Evolutionary conservation across 2,329 filamentous ascomycete species (phyloP), one percentile per base, ranked within the genome.

Genomic region (Davidsoniella neocaledoniae): DNA sequence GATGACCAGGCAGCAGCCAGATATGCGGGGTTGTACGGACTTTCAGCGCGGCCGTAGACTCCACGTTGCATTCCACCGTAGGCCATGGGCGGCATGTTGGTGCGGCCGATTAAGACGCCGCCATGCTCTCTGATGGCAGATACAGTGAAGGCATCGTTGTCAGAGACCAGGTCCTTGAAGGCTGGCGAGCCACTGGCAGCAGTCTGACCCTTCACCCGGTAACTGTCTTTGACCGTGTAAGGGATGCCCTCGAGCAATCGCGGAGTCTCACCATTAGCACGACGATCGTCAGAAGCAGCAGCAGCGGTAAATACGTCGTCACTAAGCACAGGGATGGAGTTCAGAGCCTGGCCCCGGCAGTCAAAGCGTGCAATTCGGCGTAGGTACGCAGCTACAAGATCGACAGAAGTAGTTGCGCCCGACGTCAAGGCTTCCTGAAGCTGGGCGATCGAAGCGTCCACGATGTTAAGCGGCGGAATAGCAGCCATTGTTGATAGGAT

Each of bases 41-140:
- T 72, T 56, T 76, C 73, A 0, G 74, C 71, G 2, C 74, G 64
- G 0, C 74, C 74, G 53, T 75, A 76, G 0, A 73, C 54, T 0
- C 74, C 74, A 6, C 74, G 63, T 52, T 76, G 73, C 66, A 74
- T 75, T 0, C 75, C 74, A 0, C 73, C 73, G 19, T 69, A 68
- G 9, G 74, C 74, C 72, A 77, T 76, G 0, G 74, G 54, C 14
- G 54, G 55, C 55, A 56, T 56, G 48, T 56, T 56, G 6, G 55
- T 55, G 57, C 61, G 0, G 10, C 54, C 54, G 0, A 76, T 61
- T 17, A 74, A 58, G 1, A 76, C 61, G 0, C 67, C 71, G 1
- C 73, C 73, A 1, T 71, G 69, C 25, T 66, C 61, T 3, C 67
- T 63, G 5, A 79, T 61, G 8, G 62, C 60, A 9, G 64, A 55